Percentiles rank a stretch among this genome's conserved stretches.
These are phyloP conservation scores for Scenedesmus sp. DNA, from an alignment of 163 green algal species.

Conservation along the genomic window DNA sequence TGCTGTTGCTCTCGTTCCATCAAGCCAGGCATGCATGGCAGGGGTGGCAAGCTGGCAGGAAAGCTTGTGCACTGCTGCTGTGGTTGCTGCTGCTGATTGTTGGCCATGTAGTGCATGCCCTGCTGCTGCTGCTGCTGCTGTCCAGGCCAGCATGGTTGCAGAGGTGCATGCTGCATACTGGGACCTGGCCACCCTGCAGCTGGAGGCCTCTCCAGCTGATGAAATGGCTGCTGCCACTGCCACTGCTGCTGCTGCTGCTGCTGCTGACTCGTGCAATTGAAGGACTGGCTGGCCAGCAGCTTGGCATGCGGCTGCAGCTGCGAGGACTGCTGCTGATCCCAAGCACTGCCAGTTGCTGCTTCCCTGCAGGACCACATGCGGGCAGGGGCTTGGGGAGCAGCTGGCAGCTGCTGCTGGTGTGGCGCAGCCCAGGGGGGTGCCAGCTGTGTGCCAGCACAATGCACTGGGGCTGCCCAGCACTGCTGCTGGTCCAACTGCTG, in stretches of 20 bases:
- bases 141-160: conserved; percentile 1
- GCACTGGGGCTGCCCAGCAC: not conserved
- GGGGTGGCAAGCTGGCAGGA: not conserved
- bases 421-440: not conserved
- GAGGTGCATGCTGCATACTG: not conserved
- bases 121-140: not conserved
- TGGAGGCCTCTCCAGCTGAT: not conserved
- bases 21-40: not conserved
- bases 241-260: conserved; percentile 8
- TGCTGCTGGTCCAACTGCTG: not conserved
- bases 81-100: not conserved
- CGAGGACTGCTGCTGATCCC: not conserved
- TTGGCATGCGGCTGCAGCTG: not conserved
- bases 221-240: not conserved
- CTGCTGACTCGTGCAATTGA: not conserved
- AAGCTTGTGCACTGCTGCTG: not conserved
- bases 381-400: not conserved
- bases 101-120: not conserved
- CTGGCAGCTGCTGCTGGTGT: not conserved
- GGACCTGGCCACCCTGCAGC: not conserved
- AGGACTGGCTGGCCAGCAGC: not conserved
- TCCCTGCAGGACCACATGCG: not conserved
- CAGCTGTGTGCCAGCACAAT: not conserved
- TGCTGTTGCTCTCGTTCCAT: not conserved
- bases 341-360: not conserved